These are phyloP conservation scores for Aspergillus egyptiacus DNA, from an alignment of 495 filamentous ascomycete species.

Conservation along the genomic window DNA sequence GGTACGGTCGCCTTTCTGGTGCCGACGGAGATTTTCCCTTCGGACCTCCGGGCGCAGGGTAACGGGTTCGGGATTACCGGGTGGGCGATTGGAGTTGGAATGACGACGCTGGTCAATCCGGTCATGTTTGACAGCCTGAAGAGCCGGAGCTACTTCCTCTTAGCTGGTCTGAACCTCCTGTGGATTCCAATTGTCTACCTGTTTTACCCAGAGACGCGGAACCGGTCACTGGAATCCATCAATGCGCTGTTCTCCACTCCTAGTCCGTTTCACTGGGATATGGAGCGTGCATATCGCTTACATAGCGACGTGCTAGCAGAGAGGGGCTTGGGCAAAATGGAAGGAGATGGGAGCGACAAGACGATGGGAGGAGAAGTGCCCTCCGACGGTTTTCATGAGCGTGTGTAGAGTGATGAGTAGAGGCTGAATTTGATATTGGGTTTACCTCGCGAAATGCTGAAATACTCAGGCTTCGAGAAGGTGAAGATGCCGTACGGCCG, in stretches of 20 bases:
- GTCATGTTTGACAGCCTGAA: slow-evolving; percentile 42
- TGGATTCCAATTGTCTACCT: slow-evolving; percentile 49
- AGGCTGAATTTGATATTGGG: too few species aligned
- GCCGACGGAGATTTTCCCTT: slow-evolving; percentile 50
- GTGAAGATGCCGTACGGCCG: too few species aligned
- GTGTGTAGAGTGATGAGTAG: too few species aligned
- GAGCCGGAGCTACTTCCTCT: slow-evolving; percentile 49
- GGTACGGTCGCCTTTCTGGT: slow-evolving; percentile 50
- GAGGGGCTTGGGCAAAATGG: slow-evolving; percentile 4
- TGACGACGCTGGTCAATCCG: slow-evolving; percentile 49
- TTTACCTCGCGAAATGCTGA: too few species aligned
- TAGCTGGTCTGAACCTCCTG: slow-evolving; percentile 48
- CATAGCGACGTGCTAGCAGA: slow-evolving; percentile 30
- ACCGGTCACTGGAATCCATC: slow-evolving; percentile 55
- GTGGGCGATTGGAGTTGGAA: slow-evolving; percentile 52
- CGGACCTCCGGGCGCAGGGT: slow-evolving; percentile 47
- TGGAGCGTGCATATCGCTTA: slow-evolving; percentile 32
- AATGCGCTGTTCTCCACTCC: slow-evolving; percentile 45
- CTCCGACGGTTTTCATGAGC: too few species aligned
- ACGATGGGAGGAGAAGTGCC: not conserved
- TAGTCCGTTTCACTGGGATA: slow-evolving; percentile 35
- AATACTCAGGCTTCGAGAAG: too few species aligned
- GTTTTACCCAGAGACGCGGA: slow-evolving; percentile 55
- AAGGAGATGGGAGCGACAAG: not conserved
- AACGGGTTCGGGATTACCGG: slow-evolving; percentile 53